Percentiles rank a stretch among this genome's conserved stretches.
Conservation (phyloP, 2,329 filamentous ascomycete species). For the Penicillium olsonii region DNA sequence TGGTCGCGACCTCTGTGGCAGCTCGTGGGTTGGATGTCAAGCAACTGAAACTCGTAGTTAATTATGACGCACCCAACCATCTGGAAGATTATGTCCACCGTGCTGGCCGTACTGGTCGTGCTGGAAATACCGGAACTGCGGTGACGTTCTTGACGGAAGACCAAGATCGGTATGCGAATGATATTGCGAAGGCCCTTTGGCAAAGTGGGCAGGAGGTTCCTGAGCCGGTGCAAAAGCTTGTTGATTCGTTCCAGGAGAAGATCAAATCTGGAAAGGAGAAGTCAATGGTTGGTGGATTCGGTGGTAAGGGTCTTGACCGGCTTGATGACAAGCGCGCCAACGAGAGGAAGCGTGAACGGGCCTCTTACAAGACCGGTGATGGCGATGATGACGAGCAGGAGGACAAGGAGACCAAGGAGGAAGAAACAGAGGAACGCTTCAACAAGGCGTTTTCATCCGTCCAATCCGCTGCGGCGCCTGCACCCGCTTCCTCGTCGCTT, state of each 20-base stretch:
- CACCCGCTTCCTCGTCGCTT: constrained; percentile 25
- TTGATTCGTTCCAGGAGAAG: constrained; percentile 76
- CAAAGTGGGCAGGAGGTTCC: constrained; percentile 86
- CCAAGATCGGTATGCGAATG: constrained; percentile 85
- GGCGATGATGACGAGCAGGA: constrained; percentile 75
- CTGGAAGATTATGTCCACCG: constrained; percentile 96
- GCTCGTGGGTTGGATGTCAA: constrained; percentile 95
- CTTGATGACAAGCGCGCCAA: constrained; percentile 90
- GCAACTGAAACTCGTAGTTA: constrained; percentile 91
- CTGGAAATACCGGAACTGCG: constrained; percentile 90
- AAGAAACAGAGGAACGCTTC: constrained; percentile 46
- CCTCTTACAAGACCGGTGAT: constrained; percentile 86
- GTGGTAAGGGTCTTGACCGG: constrained; percentile 88
- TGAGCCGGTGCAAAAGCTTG: constrained; percentile 62
- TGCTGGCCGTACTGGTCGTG: constrained; percentile 88
- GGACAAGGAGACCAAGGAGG: constrained; percentile 68
- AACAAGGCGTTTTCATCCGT: constrained; percentile 65
- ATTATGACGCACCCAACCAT: constrained; percentile 92
- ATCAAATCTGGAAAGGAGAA: constrained; percentile 92
- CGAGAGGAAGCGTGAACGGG: constrained; percentile 80
- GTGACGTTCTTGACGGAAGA: constrained; percentile 92
- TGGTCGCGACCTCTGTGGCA: constrained; percentile 93
- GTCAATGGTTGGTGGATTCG: constrained; percentile 79
- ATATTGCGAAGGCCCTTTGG: constrained; percentile 87
- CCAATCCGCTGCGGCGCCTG: constrained; percentile 59